Evolutionary conservation across 2,329 filamentous ascomycete species (phyloP).

Genomic region (Fusarium piperis): DNA sequence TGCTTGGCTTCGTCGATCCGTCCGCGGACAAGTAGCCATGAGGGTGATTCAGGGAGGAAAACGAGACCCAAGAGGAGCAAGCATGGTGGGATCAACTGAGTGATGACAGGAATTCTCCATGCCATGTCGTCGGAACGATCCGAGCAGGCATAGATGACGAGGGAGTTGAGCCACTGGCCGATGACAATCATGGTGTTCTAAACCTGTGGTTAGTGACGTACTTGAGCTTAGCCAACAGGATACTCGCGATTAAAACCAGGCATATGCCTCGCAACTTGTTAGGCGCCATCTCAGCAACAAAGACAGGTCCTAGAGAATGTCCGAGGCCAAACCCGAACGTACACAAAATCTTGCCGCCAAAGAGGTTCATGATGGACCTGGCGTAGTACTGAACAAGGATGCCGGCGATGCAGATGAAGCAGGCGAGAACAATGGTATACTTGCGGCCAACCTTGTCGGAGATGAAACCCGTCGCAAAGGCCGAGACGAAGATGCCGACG

Average conservation of each 20-base stretch:
- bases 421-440: constrained; percentile 36
- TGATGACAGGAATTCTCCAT: constrained; percentile 58
- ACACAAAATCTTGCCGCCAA: constrained; percentile 43
- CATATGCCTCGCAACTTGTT: constrained; percentile 45
- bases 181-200: constrained; percentile 48
- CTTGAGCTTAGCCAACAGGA: too few relatives aligned
- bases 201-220: neutral
- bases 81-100: constrained; percentile 55
- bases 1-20: constrained; percentile 47
- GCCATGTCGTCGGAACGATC: constrained; percentile 32
- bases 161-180: constrained; percentile 42
- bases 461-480: constrained; percentile 41
- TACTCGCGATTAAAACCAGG: constrained; percentile 12
- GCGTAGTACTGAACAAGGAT: constrained; percentile 41
- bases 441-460: constrained; percentile 41
- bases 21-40: constrained; percentile 54
- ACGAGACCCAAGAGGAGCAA: constrained; percentile 44
- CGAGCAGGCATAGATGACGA: constrained; percentile 37
- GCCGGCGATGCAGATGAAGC: constrained; percentile 35
- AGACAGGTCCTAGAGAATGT: constrained; percentile 45
- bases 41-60: constrained; percentile 55
- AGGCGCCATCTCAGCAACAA: constrained; percentile 44
- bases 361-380: constrained; percentile 36
- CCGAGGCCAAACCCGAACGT: constrained; percentile 45
- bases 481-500: constrained; percentile 44